Evolutionary conservation across 2,329 filamentous ascomycete species (phyloP).

Genomic region (Apiospora arundinis): DNA sequence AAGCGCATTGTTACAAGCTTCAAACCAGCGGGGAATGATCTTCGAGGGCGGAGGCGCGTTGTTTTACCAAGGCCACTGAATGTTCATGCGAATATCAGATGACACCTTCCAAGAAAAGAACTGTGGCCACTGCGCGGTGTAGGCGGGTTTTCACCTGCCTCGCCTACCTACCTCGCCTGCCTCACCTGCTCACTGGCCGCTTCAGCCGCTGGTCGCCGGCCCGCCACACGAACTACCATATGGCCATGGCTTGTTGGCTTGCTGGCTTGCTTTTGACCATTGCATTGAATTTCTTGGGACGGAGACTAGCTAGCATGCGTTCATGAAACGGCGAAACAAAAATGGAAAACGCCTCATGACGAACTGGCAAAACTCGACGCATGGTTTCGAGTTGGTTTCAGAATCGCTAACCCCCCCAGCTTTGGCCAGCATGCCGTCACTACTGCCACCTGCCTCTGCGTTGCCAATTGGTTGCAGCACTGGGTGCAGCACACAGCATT

Average conservation of each 20-base stretch:
- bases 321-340: slow-evolving; percentile 18
- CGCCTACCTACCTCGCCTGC: neutral
- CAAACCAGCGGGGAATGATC: slow-evolving; percentile 17
- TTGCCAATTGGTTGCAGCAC: slow-evolving; percentile 8
- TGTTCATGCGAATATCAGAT: slow-evolving; percentile 17
- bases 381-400: slow-evolving; percentile 8
- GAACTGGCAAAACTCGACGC: neutral
- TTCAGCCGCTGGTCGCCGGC: slow-evolving; percentile 6
- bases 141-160: neutral
- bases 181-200: neutral
- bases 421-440: slow-evolving; percentile 9
- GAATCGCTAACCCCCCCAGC: neutral
- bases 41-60: slow-evolving; percentile 1
- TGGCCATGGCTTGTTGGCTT: neutral
- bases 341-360: slow-evolving; percentile 18
- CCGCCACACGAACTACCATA: slow-evolving; percentile 5
- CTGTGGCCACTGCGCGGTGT: neutral
- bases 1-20: slow-evolving; percentile 6
- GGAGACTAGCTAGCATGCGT: neutral
- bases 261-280: neutral
- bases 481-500: neutral
- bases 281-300: neutral
- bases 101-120: slow-evolving; percentile 13
- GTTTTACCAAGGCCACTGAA: slow-evolving; percentile 16
- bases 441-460: neutral